A percentile compares a stretch with the other conserved stretches of the same genome.
phyloP scores from a whole-genome alignment of 2,329 filamentous ascomycete species.

The Claviceps africana region DNA sequence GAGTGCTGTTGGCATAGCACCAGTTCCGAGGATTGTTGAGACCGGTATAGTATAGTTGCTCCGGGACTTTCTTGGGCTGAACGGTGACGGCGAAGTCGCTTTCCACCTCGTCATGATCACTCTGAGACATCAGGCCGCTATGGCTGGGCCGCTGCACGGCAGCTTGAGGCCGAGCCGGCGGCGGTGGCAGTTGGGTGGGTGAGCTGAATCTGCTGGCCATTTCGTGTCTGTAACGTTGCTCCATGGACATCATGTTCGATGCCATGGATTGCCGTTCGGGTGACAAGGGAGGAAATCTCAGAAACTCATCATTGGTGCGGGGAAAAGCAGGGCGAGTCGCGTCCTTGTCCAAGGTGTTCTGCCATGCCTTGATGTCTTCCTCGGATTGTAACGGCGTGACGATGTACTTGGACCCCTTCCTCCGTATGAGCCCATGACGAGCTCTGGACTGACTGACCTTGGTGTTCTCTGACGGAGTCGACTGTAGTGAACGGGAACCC shows the following conservation, averaged over 20 bases:
- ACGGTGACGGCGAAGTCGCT: constrained; percentile 21
- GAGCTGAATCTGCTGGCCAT: constrained; percentile 23
- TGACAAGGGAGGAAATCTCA: constrained; percentile 64
- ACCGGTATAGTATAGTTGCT: constrained; percentile 41
- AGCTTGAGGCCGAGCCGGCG: constrained; percentile 54
- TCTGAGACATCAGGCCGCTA: constrained; percentile 49
- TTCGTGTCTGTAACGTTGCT: constrained; percentile 14
- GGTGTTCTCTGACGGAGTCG: constrained; percentile 21
- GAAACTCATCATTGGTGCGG: constrained; percentile 68
- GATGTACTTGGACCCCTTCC: constrained; percentile 30
- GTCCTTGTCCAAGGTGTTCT: constrained; percentile 59
- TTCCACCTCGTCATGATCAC: constrained; percentile 18
- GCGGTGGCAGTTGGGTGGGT: constrained; percentile 34
- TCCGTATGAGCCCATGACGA: constrained; percentile 16
- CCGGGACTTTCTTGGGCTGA: constrained; percentile 24
- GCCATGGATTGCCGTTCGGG: constrained; percentile 47
- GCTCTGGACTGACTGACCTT: constrained; percentile 9
- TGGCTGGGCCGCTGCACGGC: constrained; percentile 60
- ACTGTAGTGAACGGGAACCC: constrained; percentile 48
- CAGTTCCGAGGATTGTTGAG: constrained; percentile 69
- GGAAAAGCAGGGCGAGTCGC: constrained; percentile 42
- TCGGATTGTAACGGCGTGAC: constrained; percentile 61
- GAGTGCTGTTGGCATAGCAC: constrained; percentile 84
- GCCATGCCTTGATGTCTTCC: constrained; percentile 71
- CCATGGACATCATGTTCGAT: constrained; percentile 21